Conservation (phyloP, 2,329 filamentous ascomycete genomes). For the Pestalotiopsis fici region DNA sequence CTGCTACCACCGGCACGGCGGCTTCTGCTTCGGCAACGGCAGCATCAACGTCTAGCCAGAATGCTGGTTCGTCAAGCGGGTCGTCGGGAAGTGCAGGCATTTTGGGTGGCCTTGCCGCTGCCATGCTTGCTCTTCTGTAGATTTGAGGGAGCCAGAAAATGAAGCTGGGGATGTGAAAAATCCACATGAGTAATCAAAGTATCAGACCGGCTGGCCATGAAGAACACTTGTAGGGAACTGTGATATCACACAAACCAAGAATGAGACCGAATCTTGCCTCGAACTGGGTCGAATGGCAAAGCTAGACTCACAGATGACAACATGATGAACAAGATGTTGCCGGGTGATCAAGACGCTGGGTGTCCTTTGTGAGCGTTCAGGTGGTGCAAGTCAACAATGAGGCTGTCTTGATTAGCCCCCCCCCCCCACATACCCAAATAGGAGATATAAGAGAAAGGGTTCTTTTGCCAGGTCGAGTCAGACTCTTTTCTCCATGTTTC, state of each 20-base stretch:
- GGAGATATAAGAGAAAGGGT: neutral
- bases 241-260: neutral
- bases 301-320: neutral
- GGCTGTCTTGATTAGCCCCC: neutral
- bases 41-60: neutral
- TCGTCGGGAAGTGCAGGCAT: neutral
- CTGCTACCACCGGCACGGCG: neutral
- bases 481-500: neutral
- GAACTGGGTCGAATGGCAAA: neutral
- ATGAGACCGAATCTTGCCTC: neutral
- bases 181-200: neutral
- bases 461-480: neutral
- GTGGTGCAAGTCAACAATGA: neutral
- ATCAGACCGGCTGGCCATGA: neutral
- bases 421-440: neutral
- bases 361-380: neutral
- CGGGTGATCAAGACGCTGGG: neutral
- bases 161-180: neutral
- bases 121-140: conserved; percentile 16
- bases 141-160: neutral
- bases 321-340: neutral
- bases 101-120: conserved; percentile 19
- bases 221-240: neutral
- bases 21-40: neutral
- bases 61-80: neutral